Evolutionary conservation across 106 monocot genomes (phyloP).

Genomic region (Xerophyta viscosa): DNA sequence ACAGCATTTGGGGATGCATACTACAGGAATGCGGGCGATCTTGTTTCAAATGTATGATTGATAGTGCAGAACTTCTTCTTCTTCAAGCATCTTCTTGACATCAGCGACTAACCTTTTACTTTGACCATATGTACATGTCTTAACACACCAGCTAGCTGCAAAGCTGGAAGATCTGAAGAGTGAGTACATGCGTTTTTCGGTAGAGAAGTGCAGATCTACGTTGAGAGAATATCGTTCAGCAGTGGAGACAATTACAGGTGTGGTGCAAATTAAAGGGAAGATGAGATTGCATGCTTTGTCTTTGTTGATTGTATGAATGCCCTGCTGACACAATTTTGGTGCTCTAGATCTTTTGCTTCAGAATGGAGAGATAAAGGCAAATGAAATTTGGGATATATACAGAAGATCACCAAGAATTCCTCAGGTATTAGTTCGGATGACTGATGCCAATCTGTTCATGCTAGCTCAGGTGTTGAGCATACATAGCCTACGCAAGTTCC

Average conservation of each 20-base stretch:
- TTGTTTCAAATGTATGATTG: slow-evolving; percentile 64
- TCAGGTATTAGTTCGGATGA: slow-evolving; percentile 40
- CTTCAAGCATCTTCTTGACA: neutral
- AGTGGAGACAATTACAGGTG: slow-evolving; percentile 76
- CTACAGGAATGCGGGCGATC: slow-evolving; percentile 64
- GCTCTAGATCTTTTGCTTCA: slow-evolving; percentile 64
- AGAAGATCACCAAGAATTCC: slow-evolving; percentile 58
- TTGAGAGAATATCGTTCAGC: slow-evolving; percentile 68
- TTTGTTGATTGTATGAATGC: too few relatives aligned
- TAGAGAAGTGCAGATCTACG: slow-evolving; percentile 62
- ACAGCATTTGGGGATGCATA: slow-evolving; percentile 83
- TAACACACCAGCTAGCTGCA: slow-evolving; percentile 48
- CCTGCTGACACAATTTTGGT: too few relatives aligned
- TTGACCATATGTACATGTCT: neutral
- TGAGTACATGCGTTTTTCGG: slow-evolving; percentile 81
- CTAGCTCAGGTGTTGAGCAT: too few relatives aligned
- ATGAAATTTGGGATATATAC: slow-evolving; percentile 74
- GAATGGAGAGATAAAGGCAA: slow-evolving; percentile 62
- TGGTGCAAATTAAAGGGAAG: too few relatives aligned
- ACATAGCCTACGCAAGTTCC: too few relatives aligned
- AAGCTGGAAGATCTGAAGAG: slow-evolving; percentile 67
- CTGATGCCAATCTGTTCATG: too few relatives aligned
- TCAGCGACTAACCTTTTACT: neutral
- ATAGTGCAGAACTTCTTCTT: too few relatives aligned
- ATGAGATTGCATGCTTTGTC: too few relatives aligned